Conservation (phyloP, 306 rosid species). For the Quillaja saponaria region DNA sequence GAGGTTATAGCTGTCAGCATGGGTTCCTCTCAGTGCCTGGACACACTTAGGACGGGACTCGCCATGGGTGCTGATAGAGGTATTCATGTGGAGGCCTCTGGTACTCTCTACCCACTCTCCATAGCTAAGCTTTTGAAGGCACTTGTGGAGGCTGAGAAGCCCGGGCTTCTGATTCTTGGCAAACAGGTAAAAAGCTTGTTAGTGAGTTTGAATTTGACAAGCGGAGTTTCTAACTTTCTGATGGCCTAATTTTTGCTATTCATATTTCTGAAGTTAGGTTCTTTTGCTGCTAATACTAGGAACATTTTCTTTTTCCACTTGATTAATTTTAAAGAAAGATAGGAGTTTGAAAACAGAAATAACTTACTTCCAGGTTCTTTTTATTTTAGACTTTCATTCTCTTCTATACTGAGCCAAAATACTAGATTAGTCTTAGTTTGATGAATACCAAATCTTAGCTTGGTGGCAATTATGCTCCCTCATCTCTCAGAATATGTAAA, state of each 20-base stretch:
- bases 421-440: too few species aligned
- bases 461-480: neutral
- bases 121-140: slow-evolving; percentile 80
- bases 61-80: slow-evolving; percentile 96
- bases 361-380: neutral
- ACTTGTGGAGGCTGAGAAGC: slow-evolving; percentile 77
- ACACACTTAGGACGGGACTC: slow-evolving; percentile 80
- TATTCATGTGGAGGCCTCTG: slow-evolving; percentile 67
- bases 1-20: slow-evolving; percentile 86
- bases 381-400: neutral
- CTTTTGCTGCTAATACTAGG: too few species aligned
- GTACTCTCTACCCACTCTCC: slow-evolving; percentile 57
- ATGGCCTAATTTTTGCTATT: too few species aligned
- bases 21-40: slow-evolving; percentile 75
- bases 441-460: neutral
- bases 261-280: too few species aligned
- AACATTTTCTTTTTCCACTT: too few species aligned
- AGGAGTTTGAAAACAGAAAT: neutral
- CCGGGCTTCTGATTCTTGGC: slow-evolving; percentile 78
- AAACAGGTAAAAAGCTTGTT: slow-evolving; percentile 57
- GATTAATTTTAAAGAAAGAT: too few species aligned
- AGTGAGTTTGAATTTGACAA: neutral
- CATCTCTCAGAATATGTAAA: neutral
- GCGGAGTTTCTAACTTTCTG: too few species aligned
- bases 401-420: neutral